Base-by-base conservation (phyloP, 495 filamentous ascomycete genomes). In the Trypethelium eluteriae region DNA sequence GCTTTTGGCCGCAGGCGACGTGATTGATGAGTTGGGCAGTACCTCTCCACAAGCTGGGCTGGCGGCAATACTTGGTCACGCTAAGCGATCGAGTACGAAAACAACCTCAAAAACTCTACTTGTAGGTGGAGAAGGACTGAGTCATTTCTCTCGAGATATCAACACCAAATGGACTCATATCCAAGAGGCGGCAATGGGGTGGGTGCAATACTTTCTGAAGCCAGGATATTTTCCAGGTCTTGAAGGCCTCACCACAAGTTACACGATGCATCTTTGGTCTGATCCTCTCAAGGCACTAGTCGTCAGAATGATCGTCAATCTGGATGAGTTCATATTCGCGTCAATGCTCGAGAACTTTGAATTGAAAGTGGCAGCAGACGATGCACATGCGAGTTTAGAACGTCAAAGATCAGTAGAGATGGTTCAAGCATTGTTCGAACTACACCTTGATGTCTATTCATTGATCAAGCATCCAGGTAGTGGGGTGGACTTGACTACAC, bases 361-460 rank as follows among this genome's bases (percentile, higher is more conserved):
- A 11, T 67, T 75, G 78, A 80, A 64, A 38, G 4, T 18, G 63
- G 6, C n/a, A 5, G n/a, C 41, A 38, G 11, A 65, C n/a, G 34
- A 53, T n/a, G 5, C 14, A 32, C n/a, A 65, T 6, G 35, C 35
- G 41, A 32, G 10, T 18, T 18, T 16, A 53, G 39, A 38, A 53
- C 39, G 35, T n/a, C 35, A 38, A 12, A 39, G 11, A 2, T 35
- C 62, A 3, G 57, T 66, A 25, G 79, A 84, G n/a, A 84, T 93
- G 73, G 80, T 87, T 1, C 85, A 97, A 70, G 86, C 87, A 64
- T 79, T 95, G 1, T 93, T 92, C 67, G 94, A 99, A 74, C 79
- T 99, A 9, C 91, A 97, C 71, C 80, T 98, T 2, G 93, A 97
- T 65, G 80, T 92, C 7, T 96, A 89, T 70, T 86, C 88, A 44